Conservation (phyloP, 495 filamentous ascomycete genomes). For the Talaromyces trachyspermus region DNA sequence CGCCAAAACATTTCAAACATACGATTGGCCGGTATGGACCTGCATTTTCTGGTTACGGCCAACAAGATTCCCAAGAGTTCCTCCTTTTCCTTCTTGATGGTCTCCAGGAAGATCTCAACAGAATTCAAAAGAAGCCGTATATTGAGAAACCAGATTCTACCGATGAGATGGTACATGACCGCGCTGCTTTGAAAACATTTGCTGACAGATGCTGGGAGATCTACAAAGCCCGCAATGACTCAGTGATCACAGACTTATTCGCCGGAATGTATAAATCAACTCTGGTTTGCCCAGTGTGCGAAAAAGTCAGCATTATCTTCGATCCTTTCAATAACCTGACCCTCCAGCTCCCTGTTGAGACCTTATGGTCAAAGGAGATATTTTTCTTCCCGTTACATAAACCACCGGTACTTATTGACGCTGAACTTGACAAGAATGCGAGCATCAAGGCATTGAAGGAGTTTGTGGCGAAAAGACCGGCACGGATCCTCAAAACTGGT, state of each 20-base stretch:
- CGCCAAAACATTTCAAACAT: slow-evolving; percentile 71
- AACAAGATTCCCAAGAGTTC: slow-evolving; percentile 97
- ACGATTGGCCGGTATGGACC: slow-evolving; percentile 72
- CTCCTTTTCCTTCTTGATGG: slow-evolving; percentile 94
- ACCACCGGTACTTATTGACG: slow-evolving; percentile 57
- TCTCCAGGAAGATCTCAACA: slow-evolving; percentile 88
- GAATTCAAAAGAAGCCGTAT: slow-evolving; percentile 91
- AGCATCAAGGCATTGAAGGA: slow-evolving; percentile 69
- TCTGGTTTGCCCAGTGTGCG: slow-evolving; percentile 79
- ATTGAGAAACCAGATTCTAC: slow-evolving; percentile 97
- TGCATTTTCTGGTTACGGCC: slow-evolving; percentile 86
- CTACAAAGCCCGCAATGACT: slow-evolving; percentile 88
- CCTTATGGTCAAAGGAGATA: slow-evolving; percentile 63
- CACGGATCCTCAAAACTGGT: slow-evolving; percentile 51
- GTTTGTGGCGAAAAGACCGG: slow-evolving; percentile 61
- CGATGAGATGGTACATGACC: slow-evolving; percentile 87
- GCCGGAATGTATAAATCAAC: slow-evolving; percentile 98
- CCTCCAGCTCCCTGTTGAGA: slow-evolving; percentile 79
- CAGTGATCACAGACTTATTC: slow-evolving; percentile 89
- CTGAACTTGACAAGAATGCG: slow-evolving; percentile 83
- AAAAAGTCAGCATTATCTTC: slow-evolving; percentile 96
- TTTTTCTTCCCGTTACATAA: slow-evolving; percentile 65
- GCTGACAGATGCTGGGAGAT: slow-evolving; percentile 84
- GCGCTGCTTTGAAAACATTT: slow-evolving; percentile 67
- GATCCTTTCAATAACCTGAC: slow-evolving; percentile 96